These are phyloP conservation scores for Novymonas esmeraldas DNA, from an alignment of 208 protist genomes.

Conservation along the genomic window DNA sequence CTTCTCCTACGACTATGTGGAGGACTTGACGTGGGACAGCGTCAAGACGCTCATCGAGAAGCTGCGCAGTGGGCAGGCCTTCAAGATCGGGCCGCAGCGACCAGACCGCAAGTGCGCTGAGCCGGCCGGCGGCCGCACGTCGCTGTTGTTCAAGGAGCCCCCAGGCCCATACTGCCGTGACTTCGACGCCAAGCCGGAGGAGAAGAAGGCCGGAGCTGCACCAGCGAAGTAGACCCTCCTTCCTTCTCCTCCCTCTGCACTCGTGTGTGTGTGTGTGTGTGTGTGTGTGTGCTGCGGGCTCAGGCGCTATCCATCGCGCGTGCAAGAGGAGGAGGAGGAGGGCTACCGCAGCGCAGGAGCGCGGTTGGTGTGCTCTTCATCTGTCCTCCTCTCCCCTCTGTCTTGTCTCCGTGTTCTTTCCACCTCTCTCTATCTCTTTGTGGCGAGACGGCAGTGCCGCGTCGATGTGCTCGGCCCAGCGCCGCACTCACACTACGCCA, in stretches of 20 bases:
- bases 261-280: conserved; percentile 2
- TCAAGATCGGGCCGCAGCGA: conserved; percentile 78
- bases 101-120: conserved; percentile 70
- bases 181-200: conserved; percentile 63
- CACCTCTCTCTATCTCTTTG: too few relatives aligned
- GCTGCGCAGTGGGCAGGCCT: conserved; percentile 73
- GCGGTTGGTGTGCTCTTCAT: too few relatives aligned
- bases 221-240: conserved; percentile 28
- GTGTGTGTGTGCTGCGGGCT: not conserved
- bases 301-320: too few relatives aligned
- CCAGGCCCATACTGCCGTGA: conserved; percentile 88
- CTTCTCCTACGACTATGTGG: conserved; percentile 90
- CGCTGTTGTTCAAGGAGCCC: conserved; percentile 85
- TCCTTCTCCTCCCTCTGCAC: conserved; percentile 8
- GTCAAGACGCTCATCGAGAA: conserved; percentile 82
- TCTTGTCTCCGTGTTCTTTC: too few relatives aligned
- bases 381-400: too few relatives aligned
- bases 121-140: conserved; percentile 82
- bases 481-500: too few relatives aligned
- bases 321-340: too few relatives aligned
- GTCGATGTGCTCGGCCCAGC: too few relatives aligned
- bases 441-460: too few relatives aligned
- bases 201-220: conserved; percentile 47
- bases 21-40: conserved; percentile 90
- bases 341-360: too few relatives aligned